Evolutionary conservation across 768 basidiomycete species (phyloP).

Genomic region (Russula brevipes): DNA sequence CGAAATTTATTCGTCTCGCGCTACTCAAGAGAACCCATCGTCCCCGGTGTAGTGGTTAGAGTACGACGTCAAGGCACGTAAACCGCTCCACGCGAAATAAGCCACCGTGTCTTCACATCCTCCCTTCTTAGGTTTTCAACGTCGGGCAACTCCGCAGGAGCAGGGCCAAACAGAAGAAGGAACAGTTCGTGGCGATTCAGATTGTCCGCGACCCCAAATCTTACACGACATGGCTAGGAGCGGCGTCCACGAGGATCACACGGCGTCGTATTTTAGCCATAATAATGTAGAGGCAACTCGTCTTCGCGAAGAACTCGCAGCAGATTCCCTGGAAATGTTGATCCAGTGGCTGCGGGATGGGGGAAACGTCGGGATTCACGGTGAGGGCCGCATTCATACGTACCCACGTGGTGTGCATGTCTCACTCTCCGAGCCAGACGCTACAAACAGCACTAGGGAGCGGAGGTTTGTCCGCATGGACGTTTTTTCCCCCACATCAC

Average conservation of each 20-base stretch:
- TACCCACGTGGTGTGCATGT: not conserved
- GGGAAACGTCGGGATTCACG: constrained; percentile 97
- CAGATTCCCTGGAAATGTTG: constrained; percentile 90
- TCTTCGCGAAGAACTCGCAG: constrained; percentile 75
- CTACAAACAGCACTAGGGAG: constrained; percentile 83
- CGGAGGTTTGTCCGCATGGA: constrained; percentile 51
- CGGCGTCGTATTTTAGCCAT: constrained; percentile 84
- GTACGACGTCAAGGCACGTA: constrained; percentile 84
- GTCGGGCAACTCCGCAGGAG: constrained; percentile 91
- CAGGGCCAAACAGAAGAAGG: constrained; percentile 74
- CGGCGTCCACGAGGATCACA: constrained; percentile 87
- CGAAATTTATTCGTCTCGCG: not conserved
- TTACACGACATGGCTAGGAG: constrained; percentile 41
- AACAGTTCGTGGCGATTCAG: constrained; percentile 45
- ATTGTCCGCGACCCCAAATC: not conserved
- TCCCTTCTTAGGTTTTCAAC: constrained; percentile 76
- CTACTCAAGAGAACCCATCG: not conserved
- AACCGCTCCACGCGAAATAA: not conserved
- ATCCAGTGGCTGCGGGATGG: constrained; percentile 94
- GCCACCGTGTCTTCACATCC: not conserved
- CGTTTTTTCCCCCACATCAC: not conserved
- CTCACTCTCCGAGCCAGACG: constrained; percentile 52
- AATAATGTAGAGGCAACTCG: constrained; percentile 72
- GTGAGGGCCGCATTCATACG: constrained; percentile 38
- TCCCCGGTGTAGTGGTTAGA: constrained; percentile 80